phyloP scores from a whole-genome alignment of 257 asterid genomes.

The Apocynum venetum region DNA sequence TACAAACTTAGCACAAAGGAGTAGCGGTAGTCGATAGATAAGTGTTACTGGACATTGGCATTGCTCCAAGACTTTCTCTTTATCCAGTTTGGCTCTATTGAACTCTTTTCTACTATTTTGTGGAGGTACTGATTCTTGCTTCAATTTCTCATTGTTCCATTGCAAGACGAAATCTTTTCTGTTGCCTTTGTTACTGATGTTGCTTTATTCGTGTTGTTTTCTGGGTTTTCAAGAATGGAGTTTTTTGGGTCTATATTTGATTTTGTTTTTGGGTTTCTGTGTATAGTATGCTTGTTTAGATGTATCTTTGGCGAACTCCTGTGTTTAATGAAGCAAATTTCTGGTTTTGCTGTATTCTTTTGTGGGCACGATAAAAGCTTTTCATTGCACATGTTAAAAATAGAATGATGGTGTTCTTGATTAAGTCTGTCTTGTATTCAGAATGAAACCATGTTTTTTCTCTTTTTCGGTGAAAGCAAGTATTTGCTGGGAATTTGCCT shows the following conservation, averaged over 20 bases:
- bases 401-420: background rate
- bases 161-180: background rate
- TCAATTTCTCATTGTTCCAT: background rate
- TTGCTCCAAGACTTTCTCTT: background rate
- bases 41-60: background rate
- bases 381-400: background rate
- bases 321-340: background rate
- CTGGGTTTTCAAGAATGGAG: constrained; percentile 19
- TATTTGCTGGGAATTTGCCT: background rate
- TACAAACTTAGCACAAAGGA: background rate
- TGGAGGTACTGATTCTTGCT: background rate
- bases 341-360: background rate
- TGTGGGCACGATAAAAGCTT: background rate
- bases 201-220: background rate
- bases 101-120: background rate
- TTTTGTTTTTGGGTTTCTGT: background rate
- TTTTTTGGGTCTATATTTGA: background rate
- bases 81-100: background rate
- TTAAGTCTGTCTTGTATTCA: background rate
- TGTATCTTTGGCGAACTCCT: background rate
- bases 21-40: background rate
- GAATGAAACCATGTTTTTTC: background rate
- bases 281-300: background rate
- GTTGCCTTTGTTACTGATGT: background rate
- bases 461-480: background rate